Evolutionary conservation across 2,329 filamentous ascomycete species (phyloP), one percentile per base, ranked within the genome.

Genomic region (Thielaviopsis populi): DNA sequence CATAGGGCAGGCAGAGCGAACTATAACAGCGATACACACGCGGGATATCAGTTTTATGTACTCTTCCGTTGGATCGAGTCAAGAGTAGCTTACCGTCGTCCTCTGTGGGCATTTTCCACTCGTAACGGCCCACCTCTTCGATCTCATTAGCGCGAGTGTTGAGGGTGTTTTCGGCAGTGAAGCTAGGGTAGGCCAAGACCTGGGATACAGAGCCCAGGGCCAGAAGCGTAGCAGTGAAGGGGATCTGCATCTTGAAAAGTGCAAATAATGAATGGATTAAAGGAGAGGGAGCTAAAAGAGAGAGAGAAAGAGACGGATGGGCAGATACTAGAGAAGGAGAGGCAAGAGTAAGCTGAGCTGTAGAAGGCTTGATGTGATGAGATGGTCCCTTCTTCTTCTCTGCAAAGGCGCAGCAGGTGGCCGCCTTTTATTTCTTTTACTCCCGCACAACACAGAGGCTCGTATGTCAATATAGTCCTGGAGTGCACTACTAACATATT

Each of bases 1-100:
- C 67, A 69, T 68, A 17, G 69, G 69, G 67, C 68, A 69, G 15
- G 68, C 68, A 13, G 65, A 63, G 22, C 69, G 69, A 59, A 19
- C 65, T 66, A n/a, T 10, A 24, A 27, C 4, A 42, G 22, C 24
- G 10, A 37, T 40, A 30, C 33, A 30, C 33, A 30, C 37, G 63
- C 53, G 30, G 53, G 27, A 41, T 5, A 13, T 10, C 6, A 15
- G 54, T 50, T 41, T 19, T 4, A 10, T 37, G 30, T 15, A 11
- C 41, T 13, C n/a, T 22, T n/a, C 27, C 7, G 15, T 13, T 15
- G 10, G 46, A 13, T 42, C 40, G 33, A 24, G 1, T 2, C 37
- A 58, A 3, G 17, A n/a, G 22, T 15, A 10, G 46, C 64, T 19
- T 60, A 66, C 65, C 61, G n/a, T 63, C 65, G 54, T 58, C 48